Base-by-base conservation (phyloP, 805 yeast species). In the Candida piceae region DNA sequence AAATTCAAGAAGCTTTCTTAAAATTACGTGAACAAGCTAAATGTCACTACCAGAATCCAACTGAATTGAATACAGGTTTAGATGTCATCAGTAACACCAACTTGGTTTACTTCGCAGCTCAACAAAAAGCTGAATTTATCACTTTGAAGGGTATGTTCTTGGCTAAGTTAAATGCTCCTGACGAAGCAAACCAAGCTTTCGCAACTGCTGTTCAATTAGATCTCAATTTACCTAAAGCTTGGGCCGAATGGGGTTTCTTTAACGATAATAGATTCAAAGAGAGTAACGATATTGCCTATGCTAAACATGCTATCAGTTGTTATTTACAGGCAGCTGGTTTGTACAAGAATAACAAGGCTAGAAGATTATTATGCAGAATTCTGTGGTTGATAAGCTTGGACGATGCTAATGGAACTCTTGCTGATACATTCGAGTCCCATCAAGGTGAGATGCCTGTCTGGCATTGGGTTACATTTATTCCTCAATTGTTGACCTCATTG, bases 231-330 rank as follows among this genome's bases (percentile, higher is more conserved):
- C 96, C 97, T 2, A 90, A 93, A 58, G 97, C 98, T 0, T 93
- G 99, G 99, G 97, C 97, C 4, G 97, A 94, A 58, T 93, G 99
- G 99, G 99, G 98, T 42, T 78, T 80, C 57, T 93, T 87, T 65
- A 89, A 89, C 56, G 98, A 93, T 50, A 76, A 80, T 20, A 70
- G 96, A 29, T 80, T 87, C 58, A 84, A 85, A 47, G 95, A 87
- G 47, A 81, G 80, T 42, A 76, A 68, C 34, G 94, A 86, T 50
- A 78, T 84, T 63, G 75, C 78, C 16, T 80, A 78, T 60, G 98
- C 97, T 15, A 83, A 87, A 45, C 88, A 89, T 58, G 97, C 99
- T 2, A 80, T 93, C 32, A 83, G 94, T 51, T 93, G 99, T 59
- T 94, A 89, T 62, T 69, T 93, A 46, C 97, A 94, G 60, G 99